A percentile compares a stretch with the other conserved stretches of the same genome.
Evolutionary conservation across 208 protist genomes (phyloP).

Genomic region (Trypanosoma mega): DNA sequence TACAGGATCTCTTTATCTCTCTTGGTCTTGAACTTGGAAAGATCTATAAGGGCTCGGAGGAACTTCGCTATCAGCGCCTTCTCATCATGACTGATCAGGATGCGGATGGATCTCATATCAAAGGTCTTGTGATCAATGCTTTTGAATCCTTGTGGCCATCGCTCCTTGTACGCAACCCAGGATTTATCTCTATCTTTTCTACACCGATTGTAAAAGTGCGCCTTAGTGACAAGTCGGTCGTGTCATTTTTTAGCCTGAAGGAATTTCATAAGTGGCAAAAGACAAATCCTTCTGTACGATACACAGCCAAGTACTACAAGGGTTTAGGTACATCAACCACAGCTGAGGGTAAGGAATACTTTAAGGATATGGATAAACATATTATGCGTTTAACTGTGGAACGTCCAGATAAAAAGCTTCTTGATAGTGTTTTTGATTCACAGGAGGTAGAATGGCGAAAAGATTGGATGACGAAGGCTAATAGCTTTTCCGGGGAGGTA

Average conservation of each 20-base stretch:
- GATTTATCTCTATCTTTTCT: slow-evolving; percentile 96
- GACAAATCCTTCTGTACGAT: slow-evolving; percentile 53
- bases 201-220: slow-evolving; percentile 99
- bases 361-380: slow-evolving; percentile 95
- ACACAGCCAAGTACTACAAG: slow-evolving; percentile 99
- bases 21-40: slow-evolving; percentile 82
- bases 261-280: slow-evolving; percentile 97
- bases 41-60: slow-evolving; percentile 61
- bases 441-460: slow-evolving; percentile 97
- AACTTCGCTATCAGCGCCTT: slow-evolving; percentile 98
- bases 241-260: slow-evolving; percentile 98
- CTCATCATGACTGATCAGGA: slow-evolving; percentile 99
- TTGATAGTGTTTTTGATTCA: slow-evolving; percentile 99
- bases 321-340: slow-evolving; percentile 97
- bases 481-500: slow-evolving; percentile 83
- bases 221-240: slow-evolving; percentile 71
- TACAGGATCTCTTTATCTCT: slow-evolving; percentile 88
- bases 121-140: slow-evolving; percentile 99
- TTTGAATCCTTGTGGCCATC: slow-evolving; percentile 99
- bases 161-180: slow-evolving; percentile 90
- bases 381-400: slow-evolving; percentile 93
- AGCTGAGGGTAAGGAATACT: slow-evolving; percentile 99
- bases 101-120: slow-evolving; percentile 99
- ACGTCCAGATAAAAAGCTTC: slow-evolving; percentile 85
- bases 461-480: slow-evolving; percentile 97